These are phyloP conservation scores for Lactarius psammicola DNA, from an alignment of 768 basidiomycete species.

Conservation along the genomic window DNA sequence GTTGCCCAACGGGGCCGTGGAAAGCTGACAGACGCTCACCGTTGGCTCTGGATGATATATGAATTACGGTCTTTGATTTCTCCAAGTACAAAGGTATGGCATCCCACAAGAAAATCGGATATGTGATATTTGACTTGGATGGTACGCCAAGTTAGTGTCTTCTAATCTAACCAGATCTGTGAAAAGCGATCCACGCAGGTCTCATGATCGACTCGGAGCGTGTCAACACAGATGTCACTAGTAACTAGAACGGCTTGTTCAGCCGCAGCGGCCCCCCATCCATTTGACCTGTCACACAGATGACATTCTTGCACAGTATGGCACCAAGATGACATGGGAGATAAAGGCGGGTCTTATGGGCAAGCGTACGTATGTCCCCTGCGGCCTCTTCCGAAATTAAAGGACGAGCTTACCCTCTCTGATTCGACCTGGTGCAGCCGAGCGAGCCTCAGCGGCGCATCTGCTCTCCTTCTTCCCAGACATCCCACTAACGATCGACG, in stretches of 20 bases:
- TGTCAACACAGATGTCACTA: conserved; percentile 76
- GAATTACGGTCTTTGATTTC: no score
- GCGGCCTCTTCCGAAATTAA: background rate
- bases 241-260: conserved; percentile 42
- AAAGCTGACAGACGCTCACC: no score
- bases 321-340: conserved; percentile 81
- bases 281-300: conserved; percentile 43
- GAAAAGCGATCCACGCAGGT: conserved; percentile 40
- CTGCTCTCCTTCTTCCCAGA: conserved; percentile 76
- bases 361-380: conserved; percentile 51
- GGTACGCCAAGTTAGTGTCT: conserved; percentile 29
- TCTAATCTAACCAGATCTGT: background rate
- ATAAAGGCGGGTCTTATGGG: conserved; percentile 88
- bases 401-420: background rate
- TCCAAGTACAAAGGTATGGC: no score
- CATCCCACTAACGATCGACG: conserved; percentile 60
- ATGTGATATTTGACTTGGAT: conserved; percentile 41
- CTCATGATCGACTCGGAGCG: conserved; percentile 74
- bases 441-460: conserved; percentile 57
- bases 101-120: conserved; percentile 23
- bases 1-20: no score
- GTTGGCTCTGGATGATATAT: no score
- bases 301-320: conserved; percentile 66
- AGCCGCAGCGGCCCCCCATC: background rate
- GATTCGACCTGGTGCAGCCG: conserved; percentile 44